A percentile compares a stretch with the other conserved stretches of the same genome.
phyloP scores from a whole-genome alignment of 2,329 filamentous ascomycete genomes.

The Dactylellina drechsleri region DNA sequence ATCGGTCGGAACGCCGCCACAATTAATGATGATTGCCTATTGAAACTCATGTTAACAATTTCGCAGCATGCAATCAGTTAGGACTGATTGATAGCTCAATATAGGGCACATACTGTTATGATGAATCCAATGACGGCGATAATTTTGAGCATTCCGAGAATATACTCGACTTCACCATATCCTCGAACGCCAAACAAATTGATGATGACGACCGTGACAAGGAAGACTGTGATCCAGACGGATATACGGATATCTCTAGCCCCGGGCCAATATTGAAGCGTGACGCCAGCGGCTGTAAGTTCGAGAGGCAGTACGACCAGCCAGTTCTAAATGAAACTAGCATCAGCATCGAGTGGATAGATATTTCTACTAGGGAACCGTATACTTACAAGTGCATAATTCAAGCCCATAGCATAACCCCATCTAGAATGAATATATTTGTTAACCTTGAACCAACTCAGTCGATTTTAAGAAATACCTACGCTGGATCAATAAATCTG shows the following conservation, averaged over 20 bases:
- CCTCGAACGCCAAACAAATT: constrained; percentile 58
- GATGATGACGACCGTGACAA: constrained; percentile 55
- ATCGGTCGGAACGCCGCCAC: constrained; percentile 67
- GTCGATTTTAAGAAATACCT: constrained; percentile 9
- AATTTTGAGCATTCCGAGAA: constrained; percentile 58
- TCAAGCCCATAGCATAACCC: constrained; percentile 68
- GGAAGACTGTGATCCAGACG: constrained; percentile 55
- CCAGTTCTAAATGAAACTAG: constrained; percentile 60
- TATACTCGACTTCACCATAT: constrained; percentile 59
- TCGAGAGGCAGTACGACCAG: constrained; percentile 68
- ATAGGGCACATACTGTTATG: constrained; percentile 38
- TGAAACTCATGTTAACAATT: not conserved
- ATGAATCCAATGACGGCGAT: constrained; percentile 58
- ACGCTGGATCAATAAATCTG: constrained; percentile 55
- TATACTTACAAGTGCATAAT: constrained; percentile 63
- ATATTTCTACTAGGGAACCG: constrained; percentile 54
- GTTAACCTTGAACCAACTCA: not conserved
- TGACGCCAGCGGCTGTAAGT: constrained; percentile 66
- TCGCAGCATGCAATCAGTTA: not conserved
- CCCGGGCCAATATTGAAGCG: constrained; percentile 51
- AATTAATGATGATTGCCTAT: constrained; percentile 65
- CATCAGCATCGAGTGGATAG: not conserved
- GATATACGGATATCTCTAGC: constrained; percentile 48
- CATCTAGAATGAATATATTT: constrained; percentile 23
- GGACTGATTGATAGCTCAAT: not conserved